Evolutionary conservation across 202 grass and related monocot species (phyloP), one percentile per base, ranked within the genome.

Genomic region (Zizania palustris): DNA sequence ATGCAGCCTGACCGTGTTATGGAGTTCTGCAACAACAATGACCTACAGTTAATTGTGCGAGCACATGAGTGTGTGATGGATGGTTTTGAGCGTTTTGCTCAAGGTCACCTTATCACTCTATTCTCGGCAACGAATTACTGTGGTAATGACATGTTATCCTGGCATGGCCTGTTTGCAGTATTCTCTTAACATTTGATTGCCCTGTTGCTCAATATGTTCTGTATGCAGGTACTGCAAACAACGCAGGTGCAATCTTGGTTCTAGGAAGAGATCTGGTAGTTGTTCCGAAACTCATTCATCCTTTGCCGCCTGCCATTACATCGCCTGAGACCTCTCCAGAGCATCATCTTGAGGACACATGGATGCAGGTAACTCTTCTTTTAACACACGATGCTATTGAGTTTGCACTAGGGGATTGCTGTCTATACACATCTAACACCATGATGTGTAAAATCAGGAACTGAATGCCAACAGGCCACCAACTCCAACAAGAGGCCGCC

Each of bases 1-100:
- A 13, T 64, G 19, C 88, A 99, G 96, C 96, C 96, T 80, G 96
- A 99, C 35, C 82, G 92, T 76, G 96, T 99, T 51, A 96, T 96
- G 96, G 96, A 99, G 83, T 99, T 99, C 76, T 99, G 96, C 84
- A 88, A 96, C 73, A 99, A 99, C 75, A 99, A 99, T 90, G 89
- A 96, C 68, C 60, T 99, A 7, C 96, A 99, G 78, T 93, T 99
- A 70, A 99, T 96, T 21, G 85, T 99, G 65, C 87, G 96, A 74
- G 96, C 96, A 43, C 96, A 99, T 7, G 96, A 99, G 56, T 99
- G 96, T 87, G 96, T 99, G 64, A 99, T 99, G 92, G 96, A 99
- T 91, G 96, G 96, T 66, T 99, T 99, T 67, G 92, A 99, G 83
- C 92, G 96, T 54, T 99, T 99, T 16, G 96, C 96, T 76, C 96